Percentiles rank a stretch among this genome's conserved stretches.
Evolutionary conservation across 1,284 basidiomycete species (phyloP).

Genomic region (Blastosporella zonata): DNA sequence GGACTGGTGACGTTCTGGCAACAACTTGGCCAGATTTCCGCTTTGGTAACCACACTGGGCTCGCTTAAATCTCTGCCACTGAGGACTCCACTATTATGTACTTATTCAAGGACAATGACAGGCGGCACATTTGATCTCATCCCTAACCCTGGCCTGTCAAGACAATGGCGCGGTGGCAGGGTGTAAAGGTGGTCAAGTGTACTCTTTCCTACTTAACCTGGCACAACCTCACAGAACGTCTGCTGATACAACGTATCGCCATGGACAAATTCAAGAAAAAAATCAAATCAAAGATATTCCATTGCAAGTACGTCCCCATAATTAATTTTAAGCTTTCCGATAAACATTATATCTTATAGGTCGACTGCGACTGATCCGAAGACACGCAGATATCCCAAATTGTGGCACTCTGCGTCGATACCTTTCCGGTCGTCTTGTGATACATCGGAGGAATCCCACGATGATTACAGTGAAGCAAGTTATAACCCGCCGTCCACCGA

Average conservation of each 20-base stretch:
- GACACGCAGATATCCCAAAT: slow-evolving; percentile 11
- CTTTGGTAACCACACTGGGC: too few relatives aligned
- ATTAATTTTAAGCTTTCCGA: too few relatives aligned
- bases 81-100: slow-evolving; percentile 6
- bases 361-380: slow-evolving; percentile 7
- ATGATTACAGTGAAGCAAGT: neutral
- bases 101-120: slow-evolving; percentile 15
- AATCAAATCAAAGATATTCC: slow-evolving; percentile 19
- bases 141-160: neutral
- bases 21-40: too few relatives aligned
- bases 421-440: slow-evolving; percentile 8
- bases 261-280: slow-evolving; percentile 22
- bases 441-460: neutral
- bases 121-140: neutral
- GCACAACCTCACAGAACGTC: neutral
- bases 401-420: slow-evolving; percentile 19
- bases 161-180: slow-evolving; percentile 5
- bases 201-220: neutral
- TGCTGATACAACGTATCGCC: too few relatives aligned
- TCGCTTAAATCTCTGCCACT: too few relatives aligned
- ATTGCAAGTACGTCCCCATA: slow-evolving; percentile 15
- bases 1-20: too few relatives aligned
- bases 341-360: slow-evolving; percentile 1
- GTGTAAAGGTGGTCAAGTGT: slow-evolving; percentile 8
- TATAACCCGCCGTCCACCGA: neutral